Conservation (phyloP, 345 rosid genomes). For the Kernera saxatilis region DNA sequence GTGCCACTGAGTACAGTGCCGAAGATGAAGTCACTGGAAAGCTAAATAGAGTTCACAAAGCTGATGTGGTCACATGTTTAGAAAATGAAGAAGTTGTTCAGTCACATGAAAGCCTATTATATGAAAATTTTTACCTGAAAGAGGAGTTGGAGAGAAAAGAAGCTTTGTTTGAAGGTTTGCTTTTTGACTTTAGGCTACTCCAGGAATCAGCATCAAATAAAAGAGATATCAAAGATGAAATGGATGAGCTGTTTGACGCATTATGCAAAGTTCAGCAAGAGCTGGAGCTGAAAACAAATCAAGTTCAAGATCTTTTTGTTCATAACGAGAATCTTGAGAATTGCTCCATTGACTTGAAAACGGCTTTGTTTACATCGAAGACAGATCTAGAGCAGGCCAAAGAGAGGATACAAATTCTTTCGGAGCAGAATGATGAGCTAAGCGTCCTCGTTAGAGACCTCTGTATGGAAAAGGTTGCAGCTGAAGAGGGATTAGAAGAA, state of each 20-base stretch:
- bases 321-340: conserved; percentile 50
- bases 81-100: conserved; percentile 28
- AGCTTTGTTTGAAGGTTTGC: conserved; percentile 68
- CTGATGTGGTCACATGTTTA: conserved; percentile 27
- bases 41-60: not conserved
- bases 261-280: conserved; percentile 52
- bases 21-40: conserved; percentile 21
- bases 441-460: conserved; percentile 57
- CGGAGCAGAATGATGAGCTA: conserved; percentile 67
- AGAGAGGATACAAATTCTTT: conserved; percentile 46
- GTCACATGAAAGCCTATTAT: conserved; percentile 27
- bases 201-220: conserved; percentile 80
- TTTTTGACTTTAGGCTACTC: conserved; percentile 81
- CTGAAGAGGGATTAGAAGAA: conserved; percentile 68
- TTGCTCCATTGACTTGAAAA: conserved; percentile 44
- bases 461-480: conserved; percentile 51
- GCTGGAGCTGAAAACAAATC: conserved; percentile 56
- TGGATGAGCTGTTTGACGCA: conserved; percentile 45
- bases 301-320: conserved; percentile 51
- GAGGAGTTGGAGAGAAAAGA: conserved; percentile 78
- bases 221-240: conserved; percentile 67
- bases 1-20: conserved; percentile 15
- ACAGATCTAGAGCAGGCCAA: conserved; percentile 55
- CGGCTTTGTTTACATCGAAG: conserved; percentile 42
- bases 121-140: conserved; percentile 55